phyloP scores from a whole-genome alignment of 2,329 filamentous ascomycete genomes.

The Talaromyces verruculosus region DNA sequence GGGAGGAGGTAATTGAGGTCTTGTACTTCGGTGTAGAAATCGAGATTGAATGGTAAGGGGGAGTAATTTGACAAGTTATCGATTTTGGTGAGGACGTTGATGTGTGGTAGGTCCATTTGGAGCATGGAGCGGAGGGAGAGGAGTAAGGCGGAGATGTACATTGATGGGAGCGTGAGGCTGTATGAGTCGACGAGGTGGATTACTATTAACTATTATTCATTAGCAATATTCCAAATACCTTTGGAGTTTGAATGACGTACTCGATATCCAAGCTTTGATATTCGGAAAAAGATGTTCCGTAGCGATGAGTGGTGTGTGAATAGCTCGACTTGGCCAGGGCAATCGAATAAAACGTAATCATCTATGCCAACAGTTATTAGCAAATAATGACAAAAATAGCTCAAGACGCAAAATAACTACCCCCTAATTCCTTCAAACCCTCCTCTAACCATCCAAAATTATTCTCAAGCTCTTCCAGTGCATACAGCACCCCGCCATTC shows the following conservation, averaged over 20 bases:
- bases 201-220: slow-evolving; percentile 70
- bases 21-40: slow-evolving; percentile 97
- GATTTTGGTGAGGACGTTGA: slow-evolving; percentile 97
- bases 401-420: slow-evolving; percentile 32
- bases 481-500: slow-evolving; percentile 89
- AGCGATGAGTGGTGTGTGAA: slow-evolving; percentile 94
- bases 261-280: slow-evolving; percentile 89
- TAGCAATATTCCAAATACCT: slow-evolving; percentile 9
- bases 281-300: slow-evolving; percentile 83
- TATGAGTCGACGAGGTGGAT: slow-evolving; percentile 93
- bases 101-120: slow-evolving; percentile 92
- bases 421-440: slow-evolving; percentile 71
- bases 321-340: slow-evolving; percentile 92
- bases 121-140: slow-evolving; percentile 95
- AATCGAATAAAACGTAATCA: slow-evolving; percentile 94
- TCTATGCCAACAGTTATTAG: slow-evolving; percentile 49
- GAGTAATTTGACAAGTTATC: slow-evolving; percentile 87
- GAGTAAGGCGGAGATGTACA: slow-evolving; percentile 92
- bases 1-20: slow-evolving; percentile 83
- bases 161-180: slow-evolving; percentile 84
- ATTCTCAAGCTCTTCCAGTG: slow-evolving; percentile 89
- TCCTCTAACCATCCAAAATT: slow-evolving; percentile 91
- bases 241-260: slow-evolving; percentile 55
- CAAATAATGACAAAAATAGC: background rate
- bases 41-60: slow-evolving; percentile 87